Percentiles rank a stretch among this genome's conserved stretches.
Evolutionary conservation across 192 early-diverging fungal genomes (phyloP).

Genomic region (Phycomyces nitens): DNA sequence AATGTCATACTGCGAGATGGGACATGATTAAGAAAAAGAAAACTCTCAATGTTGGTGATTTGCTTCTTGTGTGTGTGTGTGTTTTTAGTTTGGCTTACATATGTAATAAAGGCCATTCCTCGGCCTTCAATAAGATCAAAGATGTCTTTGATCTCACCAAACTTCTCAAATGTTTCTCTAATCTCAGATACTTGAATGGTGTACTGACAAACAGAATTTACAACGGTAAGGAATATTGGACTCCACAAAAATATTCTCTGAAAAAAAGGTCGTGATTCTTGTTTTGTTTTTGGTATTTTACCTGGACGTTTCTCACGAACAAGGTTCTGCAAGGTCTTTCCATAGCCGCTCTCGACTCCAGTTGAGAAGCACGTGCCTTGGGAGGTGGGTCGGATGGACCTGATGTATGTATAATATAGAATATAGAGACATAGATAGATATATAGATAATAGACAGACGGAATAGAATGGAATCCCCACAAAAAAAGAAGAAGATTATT

Average conservation of each 20-base stretch:
- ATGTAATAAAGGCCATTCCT: constrained; percentile 60
- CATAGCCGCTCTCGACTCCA: constrained; percentile 33
- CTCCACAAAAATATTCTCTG: not conserved
- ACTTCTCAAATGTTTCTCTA: constrained; percentile 39
- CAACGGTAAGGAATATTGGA: not conserved
- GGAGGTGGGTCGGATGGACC: not conserved
- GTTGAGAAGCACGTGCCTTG: constrained; percentile 12
- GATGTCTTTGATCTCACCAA: constrained; percentile 56
- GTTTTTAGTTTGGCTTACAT: constrained; percentile 36
- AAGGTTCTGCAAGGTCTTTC: constrained; percentile 42
- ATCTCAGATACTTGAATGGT: constrained; percentile 34
- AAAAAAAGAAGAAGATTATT: not conserved
- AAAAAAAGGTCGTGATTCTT: not conserved
- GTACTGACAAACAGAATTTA: constrained; percentile 29
- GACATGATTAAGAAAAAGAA: not conserved
- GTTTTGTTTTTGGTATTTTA: constrained; percentile 7
- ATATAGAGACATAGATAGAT: not conserved
- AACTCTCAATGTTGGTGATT: not conserved
- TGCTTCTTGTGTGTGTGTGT: not conserved
- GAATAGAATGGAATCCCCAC: not conserved
- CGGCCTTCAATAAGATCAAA: constrained; percentile 51
- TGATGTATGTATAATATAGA: not conserved
- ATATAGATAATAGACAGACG: too few species aligned
- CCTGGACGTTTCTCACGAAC: constrained; percentile 44
- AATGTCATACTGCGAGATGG: constrained; percentile 42